Evolutionary conservation across 2,329 filamentous ascomycete genomes (phyloP).

Genomic region (Penicillium expansum): DNA sequence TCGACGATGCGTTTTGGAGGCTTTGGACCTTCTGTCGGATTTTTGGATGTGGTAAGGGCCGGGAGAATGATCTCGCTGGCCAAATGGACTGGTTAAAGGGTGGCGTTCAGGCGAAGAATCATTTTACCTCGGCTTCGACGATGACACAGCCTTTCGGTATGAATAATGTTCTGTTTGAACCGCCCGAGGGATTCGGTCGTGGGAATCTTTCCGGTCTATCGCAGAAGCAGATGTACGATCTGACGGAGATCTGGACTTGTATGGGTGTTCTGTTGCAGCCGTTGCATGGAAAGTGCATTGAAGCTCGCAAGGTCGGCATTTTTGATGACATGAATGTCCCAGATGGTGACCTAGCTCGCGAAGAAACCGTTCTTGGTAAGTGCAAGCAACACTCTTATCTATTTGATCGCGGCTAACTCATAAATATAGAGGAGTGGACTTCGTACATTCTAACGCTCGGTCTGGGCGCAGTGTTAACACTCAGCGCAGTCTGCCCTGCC

Average conservation of each 20-base stretch:
- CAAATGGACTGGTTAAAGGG: constrained; percentile 64
- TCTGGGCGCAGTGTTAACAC: constrained; percentile 53
- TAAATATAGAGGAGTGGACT: constrained; percentile 57
- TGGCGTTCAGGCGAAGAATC: constrained; percentile 50
- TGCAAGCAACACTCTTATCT: background rate
- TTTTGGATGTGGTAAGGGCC: constrained; percentile 58
- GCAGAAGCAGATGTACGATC: constrained; percentile 59
- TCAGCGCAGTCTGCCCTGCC: constrained; percentile 45
- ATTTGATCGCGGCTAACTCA: constrained; percentile 16
- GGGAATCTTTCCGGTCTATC: constrained; percentile 57
- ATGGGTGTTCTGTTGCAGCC: constrained; percentile 55
- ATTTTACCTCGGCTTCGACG: constrained; percentile 42
- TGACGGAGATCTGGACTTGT: constrained; percentile 64
- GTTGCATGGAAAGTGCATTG: constrained; percentile 53
- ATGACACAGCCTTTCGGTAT: constrained; percentile 52
- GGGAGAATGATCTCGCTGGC: constrained; percentile 58
- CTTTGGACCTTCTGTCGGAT: constrained; percentile 66
- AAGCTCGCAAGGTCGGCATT: constrained; percentile 56
- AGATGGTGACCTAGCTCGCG: constrained; percentile 38
- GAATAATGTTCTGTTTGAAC: constrained; percentile 54
- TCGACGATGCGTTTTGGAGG: constrained; percentile 63
- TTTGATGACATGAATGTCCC: constrained; percentile 56
- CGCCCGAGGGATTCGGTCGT: constrained; percentile 56
- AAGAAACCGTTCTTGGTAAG: constrained; percentile 55
- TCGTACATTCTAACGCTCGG: constrained; percentile 60